Percentiles rank a stretch among this genome's conserved stretches.
Evolutionary conservation across 495 filamentous ascomycete genomes (phyloP).

Genomic region (Penicillium daleae): DNA sequence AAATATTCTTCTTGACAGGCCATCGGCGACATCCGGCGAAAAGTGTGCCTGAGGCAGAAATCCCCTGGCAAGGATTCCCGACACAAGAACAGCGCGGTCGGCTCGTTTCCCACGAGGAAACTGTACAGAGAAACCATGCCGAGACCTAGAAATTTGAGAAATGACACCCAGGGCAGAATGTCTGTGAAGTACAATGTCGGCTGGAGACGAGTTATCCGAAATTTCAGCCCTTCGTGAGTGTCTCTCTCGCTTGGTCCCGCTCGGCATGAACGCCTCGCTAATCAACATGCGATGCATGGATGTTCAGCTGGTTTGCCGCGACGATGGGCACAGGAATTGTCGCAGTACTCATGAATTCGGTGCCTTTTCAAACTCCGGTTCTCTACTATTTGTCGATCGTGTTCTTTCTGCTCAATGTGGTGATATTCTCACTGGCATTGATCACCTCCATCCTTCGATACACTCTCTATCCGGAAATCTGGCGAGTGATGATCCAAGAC

Average conservation of each 20-base stretch:
- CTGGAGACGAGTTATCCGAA: slow-evolving; percentile 49
- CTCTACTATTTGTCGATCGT: slow-evolving; percentile 44
- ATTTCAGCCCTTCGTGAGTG: slow-evolving; percentile 53
- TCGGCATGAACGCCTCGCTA: background rate
- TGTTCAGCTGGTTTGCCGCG: slow-evolving; percentile 46
- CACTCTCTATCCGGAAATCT: slow-evolving; percentile 50
- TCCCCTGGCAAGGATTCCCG: background rate
- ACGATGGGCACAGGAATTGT: slow-evolving; percentile 58
- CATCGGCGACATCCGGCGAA: slow-evolving; percentile 1
- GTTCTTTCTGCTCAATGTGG: slow-evolving; percentile 49
- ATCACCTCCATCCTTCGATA: slow-evolving; percentile 50
- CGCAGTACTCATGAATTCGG: slow-evolving; percentile 44
- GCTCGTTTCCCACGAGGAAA: background rate
- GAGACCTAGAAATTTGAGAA: background rate
- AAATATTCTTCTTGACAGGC: too few species aligned
- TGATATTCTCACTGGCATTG: slow-evolving; percentile 44
- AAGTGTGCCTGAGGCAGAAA: background rate
- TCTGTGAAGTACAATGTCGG: slow-evolving; percentile 35
- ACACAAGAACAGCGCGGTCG: background rate
- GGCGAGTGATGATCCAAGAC: slow-evolving; percentile 50
- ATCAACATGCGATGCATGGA: background rate
- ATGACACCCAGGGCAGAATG: background rate
- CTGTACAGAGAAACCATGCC: background rate
- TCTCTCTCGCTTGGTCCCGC: background rate
- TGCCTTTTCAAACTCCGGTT: slow-evolving; percentile 44